Evolutionary conservation across 768 basidiomycete species (phyloP).

Genomic region (Boletus reticuloceps): DNA sequence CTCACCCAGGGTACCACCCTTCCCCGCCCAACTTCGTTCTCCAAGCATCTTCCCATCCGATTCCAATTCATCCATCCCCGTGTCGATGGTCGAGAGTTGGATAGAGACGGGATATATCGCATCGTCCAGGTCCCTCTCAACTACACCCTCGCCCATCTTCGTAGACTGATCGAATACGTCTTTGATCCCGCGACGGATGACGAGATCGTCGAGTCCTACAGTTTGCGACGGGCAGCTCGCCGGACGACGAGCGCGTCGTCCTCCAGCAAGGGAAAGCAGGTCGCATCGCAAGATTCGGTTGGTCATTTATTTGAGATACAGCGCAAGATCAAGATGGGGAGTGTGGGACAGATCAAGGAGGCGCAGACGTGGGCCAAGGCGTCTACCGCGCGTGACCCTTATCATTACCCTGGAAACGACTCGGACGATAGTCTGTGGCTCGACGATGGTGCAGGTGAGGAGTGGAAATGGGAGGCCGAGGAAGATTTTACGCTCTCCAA

Average conservation of each 20-base stretch:
- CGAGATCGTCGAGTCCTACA: conserved; percentile 22
- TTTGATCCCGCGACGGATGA: conserved; percentile 37
- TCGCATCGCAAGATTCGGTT: conserved; percentile 5
- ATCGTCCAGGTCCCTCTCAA: conserved; percentile 67
- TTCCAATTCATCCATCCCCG: conserved; percentile 53
- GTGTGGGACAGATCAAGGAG: conserved; percentile 52
- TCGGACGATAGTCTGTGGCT: conserved; percentile 32
- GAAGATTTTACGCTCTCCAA: conserved; percentile 60
- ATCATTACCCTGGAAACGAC: conserved; percentile 40
- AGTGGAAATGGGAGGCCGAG: conserved; percentile 69
- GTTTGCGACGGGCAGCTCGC: conserved; percentile 25
- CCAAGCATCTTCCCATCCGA: conserved; percentile 60
- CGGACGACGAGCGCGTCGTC: conserved; percentile 14
- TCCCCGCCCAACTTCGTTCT: conserved; percentile 47
- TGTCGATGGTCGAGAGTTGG: conserved; percentile 17
- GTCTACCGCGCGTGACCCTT: conserved; percentile 53
- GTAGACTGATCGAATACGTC: conserved; percentile 58
- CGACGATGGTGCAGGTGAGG: conserved; percentile 38
- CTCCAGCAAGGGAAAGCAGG: conserved; percentile 21
- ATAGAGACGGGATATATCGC: conserved; percentile 54
- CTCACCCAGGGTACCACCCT: conserved; percentile 37
- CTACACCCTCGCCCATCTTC: conserved; percentile 67
- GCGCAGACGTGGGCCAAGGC: conserved; percentile 49
- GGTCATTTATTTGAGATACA: conserved; percentile 65
- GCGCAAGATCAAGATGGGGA: conserved; percentile 41